A percentile compares a stretch with the other conserved stretches of the same genome.
These are phyloP conservation scores for Hypoxylon sp. DNA, from an alignment of 2,329 filamentous ascomycete species.

Conservation along the genomic window DNA sequence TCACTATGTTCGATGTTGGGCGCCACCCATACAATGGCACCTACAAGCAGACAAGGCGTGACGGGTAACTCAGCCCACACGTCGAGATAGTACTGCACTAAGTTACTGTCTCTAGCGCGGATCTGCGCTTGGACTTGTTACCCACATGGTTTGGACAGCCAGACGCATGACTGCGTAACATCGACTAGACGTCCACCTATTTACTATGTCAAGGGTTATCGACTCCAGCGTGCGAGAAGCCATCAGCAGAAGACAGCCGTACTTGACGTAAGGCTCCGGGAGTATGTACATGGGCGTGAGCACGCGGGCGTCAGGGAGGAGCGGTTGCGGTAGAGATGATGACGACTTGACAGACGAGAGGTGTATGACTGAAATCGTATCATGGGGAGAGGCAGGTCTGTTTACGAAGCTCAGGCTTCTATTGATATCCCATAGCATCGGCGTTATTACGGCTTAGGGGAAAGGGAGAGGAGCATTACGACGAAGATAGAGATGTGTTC, in stretches of 20 bases:
- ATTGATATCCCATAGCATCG: slow-evolving; percentile 29
- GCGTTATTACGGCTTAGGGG: slow-evolving; percentile 8
- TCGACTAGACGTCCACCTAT: not conserved
- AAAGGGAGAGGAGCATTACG: slow-evolving; percentile 1
- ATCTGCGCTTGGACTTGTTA: not conserved
- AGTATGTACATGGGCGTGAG: not conserved
- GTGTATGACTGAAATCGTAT: slow-evolving; percentile 9
- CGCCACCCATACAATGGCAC: not conserved
- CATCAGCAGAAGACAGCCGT: not conserved
- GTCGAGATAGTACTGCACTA: not conserved
- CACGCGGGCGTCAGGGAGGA: not conserved
- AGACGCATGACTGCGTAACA: not conserved
- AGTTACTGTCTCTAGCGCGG: not conserved
- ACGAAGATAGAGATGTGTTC: slow-evolving; percentile 2
- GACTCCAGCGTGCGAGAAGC: not conserved
- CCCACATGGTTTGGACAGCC: not conserved
- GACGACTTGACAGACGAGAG: slow-evolving; percentile 16
- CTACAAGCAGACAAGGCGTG: not conserved
- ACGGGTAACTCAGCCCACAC: not conserved
- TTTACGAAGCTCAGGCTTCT: slow-evolving; percentile 7
- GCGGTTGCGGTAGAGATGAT: slow-evolving; percentile 14
- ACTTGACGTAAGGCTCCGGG: not conserved
- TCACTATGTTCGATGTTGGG: not conserved
- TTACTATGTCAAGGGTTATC: not conserved
- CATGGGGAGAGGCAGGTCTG: not conserved